Evolutionary conservation across 2,329 filamentous ascomycete genomes (phyloP).

Genomic region (Cordyceps fumosorosea): DNA sequence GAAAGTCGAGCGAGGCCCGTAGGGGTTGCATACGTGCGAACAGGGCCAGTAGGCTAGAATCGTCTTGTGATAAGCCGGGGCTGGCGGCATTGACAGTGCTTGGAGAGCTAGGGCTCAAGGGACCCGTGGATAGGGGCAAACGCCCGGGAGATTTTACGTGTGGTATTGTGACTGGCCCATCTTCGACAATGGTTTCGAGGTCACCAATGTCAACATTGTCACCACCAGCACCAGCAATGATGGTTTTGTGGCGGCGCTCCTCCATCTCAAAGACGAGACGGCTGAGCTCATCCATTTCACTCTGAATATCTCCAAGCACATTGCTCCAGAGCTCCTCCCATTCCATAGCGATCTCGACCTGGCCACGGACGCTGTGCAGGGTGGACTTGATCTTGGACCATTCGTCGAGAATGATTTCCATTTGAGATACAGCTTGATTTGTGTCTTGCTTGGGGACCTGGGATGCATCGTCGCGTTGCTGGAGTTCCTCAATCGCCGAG

Average conservation of each 20-base stretch:
- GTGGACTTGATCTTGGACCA: conserved; percentile 78
- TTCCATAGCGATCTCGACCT: conserved; percentile 97
- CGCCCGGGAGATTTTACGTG: conserved; percentile 34
- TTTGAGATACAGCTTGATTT: conserved; percentile 70
- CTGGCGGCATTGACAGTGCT: conserved; percentile 40
- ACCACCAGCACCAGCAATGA: conserved; percentile 55
- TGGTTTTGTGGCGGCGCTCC: conserved; percentile 78
- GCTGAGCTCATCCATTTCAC: conserved; percentile 73
- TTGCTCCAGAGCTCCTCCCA: conserved; percentile 97
- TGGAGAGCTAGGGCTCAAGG: conserved; percentile 56
- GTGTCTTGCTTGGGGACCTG: conserved; percentile 66
- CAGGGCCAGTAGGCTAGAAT: conserved; percentile 78
- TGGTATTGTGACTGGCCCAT: conserved; percentile 52
- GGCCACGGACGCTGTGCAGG: conserved; percentile 72
- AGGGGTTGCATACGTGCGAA: conserved; percentile 95
- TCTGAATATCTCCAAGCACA: conserved; percentile 86
- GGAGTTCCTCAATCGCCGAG: conserved; percentile 85
- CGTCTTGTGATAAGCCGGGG: conserved; percentile 61
- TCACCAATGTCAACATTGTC: conserved; percentile 76
- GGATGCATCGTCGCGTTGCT: conserved; percentile 68
- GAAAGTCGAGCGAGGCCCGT: conserved; percentile 85
- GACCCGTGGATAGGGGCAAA: conserved; percentile 47
- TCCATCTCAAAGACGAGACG: conserved; percentile 95
- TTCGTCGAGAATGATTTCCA: conserved; percentile 78
- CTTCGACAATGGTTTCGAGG: conserved; percentile 88